Base-by-base conservation (phyloP, 768 basidiomycete genomes). In the Collybiopsis luxurians region DNA sequence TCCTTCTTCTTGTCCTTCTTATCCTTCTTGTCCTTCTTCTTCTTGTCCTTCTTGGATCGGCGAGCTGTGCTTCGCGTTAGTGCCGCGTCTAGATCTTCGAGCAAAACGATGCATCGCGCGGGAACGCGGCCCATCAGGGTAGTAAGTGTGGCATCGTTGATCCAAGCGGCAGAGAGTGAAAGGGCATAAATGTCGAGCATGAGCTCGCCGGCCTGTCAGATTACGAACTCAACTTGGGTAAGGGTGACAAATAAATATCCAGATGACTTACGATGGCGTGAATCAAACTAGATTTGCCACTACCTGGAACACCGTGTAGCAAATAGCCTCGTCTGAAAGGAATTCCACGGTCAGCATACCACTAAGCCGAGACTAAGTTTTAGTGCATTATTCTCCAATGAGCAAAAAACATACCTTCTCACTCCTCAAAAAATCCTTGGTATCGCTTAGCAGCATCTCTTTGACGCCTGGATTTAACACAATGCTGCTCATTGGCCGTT, bases 341-440 rank as follows among this genome's bases (percentile, higher is more conserved):
- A 61, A 94, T 93, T 50, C 92, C 92, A 64, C 92, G 86, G 70
- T 92, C 89, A n/a, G 90, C 89, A 63, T 94, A 95, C 92, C 92
- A 94, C 84, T 90, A 21, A 6, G 5, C 28, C 15, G 19, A 23
- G 43, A 15, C 27, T 13, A 26, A 23, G 60, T 34, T 40, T 59
- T 4, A 56, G 52, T 5, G 13, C 15, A 59, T 42, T 28, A 45
- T 39, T 46, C 31, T 34, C 30, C 63, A 28, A 28, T 7, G 24
- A 43, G 13, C 17, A 30, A 47, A 27, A n/a, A 28, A 67, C 71
- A 53, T 66, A 81, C 89, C 81, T 90, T 91, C 71, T 93, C 91
- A 56, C 86, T 87, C 63, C 83, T 85, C 63, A 94, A 79, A 69
- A 93, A 94, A 68, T 93, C 92, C 59, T 85, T 81, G 23, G 91